These are phyloP conservation scores for Scedosporium dehoogii DNA, from an alignment of 2,329 filamentous ascomycete species.

Conservation along the genomic window DNA sequence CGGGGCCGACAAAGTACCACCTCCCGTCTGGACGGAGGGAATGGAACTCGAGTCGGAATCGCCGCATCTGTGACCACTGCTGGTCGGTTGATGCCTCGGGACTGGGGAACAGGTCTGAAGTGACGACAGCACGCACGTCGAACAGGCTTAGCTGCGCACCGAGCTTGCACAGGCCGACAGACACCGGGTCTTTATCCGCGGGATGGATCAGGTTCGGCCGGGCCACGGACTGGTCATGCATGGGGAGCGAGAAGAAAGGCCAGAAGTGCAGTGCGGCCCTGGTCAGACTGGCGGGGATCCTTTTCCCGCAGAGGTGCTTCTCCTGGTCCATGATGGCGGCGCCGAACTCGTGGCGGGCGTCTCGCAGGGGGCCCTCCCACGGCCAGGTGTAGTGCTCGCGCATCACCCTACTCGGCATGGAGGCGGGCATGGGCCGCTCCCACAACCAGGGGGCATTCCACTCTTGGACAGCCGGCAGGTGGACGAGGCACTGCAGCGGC, in stretches of 20 bases:
- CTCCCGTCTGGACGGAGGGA: no score
- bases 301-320: background rate
- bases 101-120: constrained; percentile 10
- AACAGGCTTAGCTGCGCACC: constrained; percentile 12
- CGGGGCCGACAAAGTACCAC: constrained; percentile 15
- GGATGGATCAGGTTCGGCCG: constrained; percentile 13
- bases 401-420: constrained; percentile 8
- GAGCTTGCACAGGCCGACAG: constrained; percentile 12
- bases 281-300: constrained; percentile 11
- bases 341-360: constrained; percentile 17
- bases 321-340: constrained; percentile 9
- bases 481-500: constrained; percentile 14
- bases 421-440: constrained; percentile 12
- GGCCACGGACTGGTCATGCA: constrained; percentile 9
- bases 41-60: constrained; percentile 9
- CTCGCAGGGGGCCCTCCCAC: constrained; percentile 17
- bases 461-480: constrained; percentile 13
- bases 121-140: constrained; percentile 14
- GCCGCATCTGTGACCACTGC: constrained; percentile 14
- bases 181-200: constrained; percentile 13
- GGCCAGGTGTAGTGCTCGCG: constrained; percentile 10
- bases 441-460: constrained; percentile 14
- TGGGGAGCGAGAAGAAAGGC: constrained; percentile 1
- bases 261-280: constrained; percentile 12
- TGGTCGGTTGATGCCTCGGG: constrained; percentile 2